Evolutionary conservation across 2,329 filamentous ascomycete genomes (phyloP), one percentile per base, ranked within the genome.

Genomic region (Parafenestella ontariensis): DNA sequence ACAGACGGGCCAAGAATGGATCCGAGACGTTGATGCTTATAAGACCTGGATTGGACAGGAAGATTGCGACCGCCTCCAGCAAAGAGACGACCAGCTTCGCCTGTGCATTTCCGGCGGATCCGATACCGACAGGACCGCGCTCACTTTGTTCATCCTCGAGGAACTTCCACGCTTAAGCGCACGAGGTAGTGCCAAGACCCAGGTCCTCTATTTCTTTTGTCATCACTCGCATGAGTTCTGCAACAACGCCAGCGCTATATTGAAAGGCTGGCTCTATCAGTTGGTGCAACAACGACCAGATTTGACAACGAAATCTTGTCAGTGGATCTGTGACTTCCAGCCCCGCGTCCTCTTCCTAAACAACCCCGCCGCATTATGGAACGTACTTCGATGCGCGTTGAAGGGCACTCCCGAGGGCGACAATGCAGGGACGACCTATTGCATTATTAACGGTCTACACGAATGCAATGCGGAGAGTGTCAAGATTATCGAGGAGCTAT

Each of bases 191-290:
- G 23, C 26, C 24, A 21, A 31, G 9, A 41, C 26, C 28, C 46
- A 41, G 15, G 31, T 49, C 7, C 33, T 49, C 15, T 49, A 31
- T 26, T 49, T 37, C 17, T 41, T 49, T 26, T 49, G 46, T 21
- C 13, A 31, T 24, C 24, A 24, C 8, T 17, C 17, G 2, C 3
- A 49, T 17, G 5, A 21, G 9, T 5, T 7, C 2, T 20, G 36
- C 23, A 42, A 42, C 26, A 34, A 20, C 18, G 46, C 46, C 15
- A 23, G 10, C 4, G 36, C 46, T 1, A 26, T 49, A 17, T n/a
- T 49, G n/a, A 41, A 49, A 26, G 37, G 36, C 6, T 42, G 24
- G 46, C 23, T 49, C 18, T 23, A 23, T 21, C 46, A 49, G 18
- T 24, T 49, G 8, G 18, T 49, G 17, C 11, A 23, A 13, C 46